Conservation (phyloP, 352 stramenopile species). For the Phytopythium vexans region DNA sequence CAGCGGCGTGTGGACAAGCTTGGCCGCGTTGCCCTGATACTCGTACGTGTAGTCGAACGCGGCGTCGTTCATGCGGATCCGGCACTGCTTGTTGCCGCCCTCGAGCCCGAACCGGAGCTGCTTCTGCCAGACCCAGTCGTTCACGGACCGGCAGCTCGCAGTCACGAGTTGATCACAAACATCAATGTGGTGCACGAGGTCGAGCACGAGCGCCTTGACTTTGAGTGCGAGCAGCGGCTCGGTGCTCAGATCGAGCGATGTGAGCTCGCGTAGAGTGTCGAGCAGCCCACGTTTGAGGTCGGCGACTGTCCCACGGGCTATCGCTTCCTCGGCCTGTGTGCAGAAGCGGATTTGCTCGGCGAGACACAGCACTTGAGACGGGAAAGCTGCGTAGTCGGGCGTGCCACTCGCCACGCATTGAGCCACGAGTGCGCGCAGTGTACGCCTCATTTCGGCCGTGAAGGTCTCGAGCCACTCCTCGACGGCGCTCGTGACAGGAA, state of each 20-base stretch:
- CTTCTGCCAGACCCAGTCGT: conserved; percentile 92
- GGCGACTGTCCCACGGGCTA: conserved; percentile 63
- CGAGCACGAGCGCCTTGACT: conserved; percentile 92
- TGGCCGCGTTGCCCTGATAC: conserved; percentile 93
- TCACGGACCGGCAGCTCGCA: conserved; percentile 54
- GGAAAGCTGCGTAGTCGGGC: conserved; percentile 87
- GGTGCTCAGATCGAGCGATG: conserved; percentile 81
- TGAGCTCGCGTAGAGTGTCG: conserved; percentile 71
- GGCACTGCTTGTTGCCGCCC: conserved; percentile 27
- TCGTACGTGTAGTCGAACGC: conserved; percentile 94
- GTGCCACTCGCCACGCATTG: conserved; percentile 76
- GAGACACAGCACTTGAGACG: conserved; percentile 90
- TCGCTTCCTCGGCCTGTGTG: conserved; percentile 78
- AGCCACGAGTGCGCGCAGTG: conserved; percentile 72
- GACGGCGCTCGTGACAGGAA: conserved; percentile 87
- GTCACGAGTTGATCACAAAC: conserved; percentile 88
- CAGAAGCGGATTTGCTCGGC: conserved; percentile 93
- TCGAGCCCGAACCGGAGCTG: conserved; percentile 92
- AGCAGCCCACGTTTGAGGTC: conserved; percentile 68
- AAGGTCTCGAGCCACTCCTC: conserved; percentile 94
- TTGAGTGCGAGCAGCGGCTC: conserved; percentile 92
- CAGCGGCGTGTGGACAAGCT: conserved; percentile 93
- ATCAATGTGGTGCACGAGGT: conserved; percentile 95
- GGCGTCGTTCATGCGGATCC: conserved; percentile 77
- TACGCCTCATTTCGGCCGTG: conserved; percentile 89